Evolutionary conservation across 176 grass and related monocot species (phyloP).

Genomic region (Otatea glauca): DNA sequence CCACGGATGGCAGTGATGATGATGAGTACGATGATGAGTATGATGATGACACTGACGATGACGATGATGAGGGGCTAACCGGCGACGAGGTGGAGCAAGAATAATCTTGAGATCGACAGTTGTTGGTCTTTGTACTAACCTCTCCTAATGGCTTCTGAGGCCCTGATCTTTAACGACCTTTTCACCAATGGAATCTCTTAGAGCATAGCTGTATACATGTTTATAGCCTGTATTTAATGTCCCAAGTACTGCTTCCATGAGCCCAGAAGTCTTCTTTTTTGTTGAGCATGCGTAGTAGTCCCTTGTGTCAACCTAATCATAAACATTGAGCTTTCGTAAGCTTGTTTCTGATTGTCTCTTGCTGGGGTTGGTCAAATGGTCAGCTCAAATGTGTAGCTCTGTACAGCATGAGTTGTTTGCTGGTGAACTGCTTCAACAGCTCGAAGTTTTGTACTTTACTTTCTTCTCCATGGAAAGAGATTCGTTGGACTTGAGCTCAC

Average conservation of each 20-base stretch:
- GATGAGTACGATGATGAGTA: slow-evolving; percentile 50
- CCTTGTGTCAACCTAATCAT: slow-evolving; percentile 44
- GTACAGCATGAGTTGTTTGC: slow-evolving; percentile 48
- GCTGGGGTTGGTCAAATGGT: slow-evolving; percentile 28
- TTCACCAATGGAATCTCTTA: slow-evolving; percentile 43
- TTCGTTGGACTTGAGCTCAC: slow-evolving; percentile 35
- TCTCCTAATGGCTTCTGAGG: slow-evolving; percentile 44
- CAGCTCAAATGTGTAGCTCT: slow-evolving; percentile 36
- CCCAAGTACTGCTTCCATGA: slow-evolving; percentile 46
- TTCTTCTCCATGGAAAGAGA: slow-evolving; percentile 24
- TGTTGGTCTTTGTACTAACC: slow-evolving; percentile 46
- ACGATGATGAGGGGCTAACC: slow-evolving; percentile 37
- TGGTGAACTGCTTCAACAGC: slow-evolving; percentile 45
- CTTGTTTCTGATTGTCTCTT: slow-evolving; percentile 30
- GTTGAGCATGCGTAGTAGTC: slow-evolving; percentile 32
- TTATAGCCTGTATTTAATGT: slow-evolving; percentile 60
- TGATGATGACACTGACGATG: slow-evolving; percentile 28
- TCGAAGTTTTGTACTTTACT: slow-evolving; percentile 39
- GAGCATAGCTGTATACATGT: slow-evolving; percentile 72
- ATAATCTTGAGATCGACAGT: slow-evolving; percentile 16
- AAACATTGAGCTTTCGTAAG: slow-evolving; percentile 37
- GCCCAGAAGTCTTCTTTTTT: slow-evolving; percentile 34
- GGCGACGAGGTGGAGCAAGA: slow-evolving; percentile 46
- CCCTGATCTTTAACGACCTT: slow-evolving; percentile 50
- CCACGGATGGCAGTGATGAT: slow-evolving; percentile 43